Evolutionary conservation across 2,329 filamentous ascomycete species (phyloP).

Genomic region (Paraphaeosphaeria minitans): DNA sequence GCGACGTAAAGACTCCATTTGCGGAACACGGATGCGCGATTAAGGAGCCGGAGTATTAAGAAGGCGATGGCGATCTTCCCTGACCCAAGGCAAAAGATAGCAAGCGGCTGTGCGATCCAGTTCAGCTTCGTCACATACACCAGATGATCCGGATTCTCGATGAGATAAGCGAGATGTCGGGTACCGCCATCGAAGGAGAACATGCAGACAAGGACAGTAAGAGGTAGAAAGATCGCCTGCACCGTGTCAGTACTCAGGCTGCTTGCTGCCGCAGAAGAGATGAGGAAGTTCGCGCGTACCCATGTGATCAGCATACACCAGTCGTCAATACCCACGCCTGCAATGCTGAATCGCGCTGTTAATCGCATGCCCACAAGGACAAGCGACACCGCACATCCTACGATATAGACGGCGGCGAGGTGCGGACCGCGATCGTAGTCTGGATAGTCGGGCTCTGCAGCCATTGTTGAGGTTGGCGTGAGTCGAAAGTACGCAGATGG

Average conservation of each 20-base stretch:
- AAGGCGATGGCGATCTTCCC: slow-evolving; percentile 25
- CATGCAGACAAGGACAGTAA: slow-evolving; percentile 20
- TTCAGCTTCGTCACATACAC: slow-evolving; percentile 20
- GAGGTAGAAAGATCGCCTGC: slow-evolving; percentile 22
- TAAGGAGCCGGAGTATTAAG: slow-evolving; percentile 26
- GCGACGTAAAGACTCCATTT: slow-evolving; percentile 23
- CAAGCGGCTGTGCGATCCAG: slow-evolving; percentile 26
- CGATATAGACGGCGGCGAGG: slow-evolving; percentile 24
- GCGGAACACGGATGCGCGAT: slow-evolving; percentile 20
- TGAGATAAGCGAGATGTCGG: slow-evolving; percentile 27
- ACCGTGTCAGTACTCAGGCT: slow-evolving; percentile 3
- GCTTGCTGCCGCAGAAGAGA: neutral
- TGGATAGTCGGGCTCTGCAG: slow-evolving; percentile 4
- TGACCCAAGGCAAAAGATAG: slow-evolving; percentile 24
- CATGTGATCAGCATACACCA: slow-evolving; percentile 27
- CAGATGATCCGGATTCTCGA: slow-evolving; percentile 13
- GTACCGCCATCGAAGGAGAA: slow-evolving; percentile 23
- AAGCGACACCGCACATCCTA: slow-evolving; percentile 21
- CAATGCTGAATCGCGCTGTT: slow-evolving; percentile 25
- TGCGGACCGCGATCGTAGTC: slow-evolving; percentile 22
- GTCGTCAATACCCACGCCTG: slow-evolving; percentile 27
- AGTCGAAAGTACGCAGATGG: slow-evolving; percentile 6
- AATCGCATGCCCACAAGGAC: slow-evolving; percentile 25
- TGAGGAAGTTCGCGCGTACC: slow-evolving; percentile 15
- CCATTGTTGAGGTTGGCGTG: slow-evolving; percentile 5